Evolutionary conservation across 768 basidiomycete genomes (phyloP).

Genomic region (Boletus huronensis): DNA sequence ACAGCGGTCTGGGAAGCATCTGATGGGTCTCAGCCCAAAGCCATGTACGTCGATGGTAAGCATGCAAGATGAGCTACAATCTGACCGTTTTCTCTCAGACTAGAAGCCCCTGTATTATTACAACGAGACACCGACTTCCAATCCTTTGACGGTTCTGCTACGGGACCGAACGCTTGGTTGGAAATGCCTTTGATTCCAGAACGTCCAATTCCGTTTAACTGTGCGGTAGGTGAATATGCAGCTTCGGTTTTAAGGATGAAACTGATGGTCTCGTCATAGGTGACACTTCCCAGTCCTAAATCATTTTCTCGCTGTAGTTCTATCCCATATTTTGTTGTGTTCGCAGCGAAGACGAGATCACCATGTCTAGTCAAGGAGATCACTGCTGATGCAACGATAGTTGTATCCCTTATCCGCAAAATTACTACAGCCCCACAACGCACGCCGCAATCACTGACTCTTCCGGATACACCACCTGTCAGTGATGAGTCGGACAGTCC

Average conservation of each 20-base stretch:
- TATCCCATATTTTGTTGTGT: constrained; percentile 73
- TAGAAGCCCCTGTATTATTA: constrained; percentile 63
- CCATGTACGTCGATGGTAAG: constrained; percentile 42
- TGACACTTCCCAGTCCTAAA: constrained; percentile 60
- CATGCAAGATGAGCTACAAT: background rate
- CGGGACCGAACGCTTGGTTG: constrained; percentile 54
- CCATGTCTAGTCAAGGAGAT: constrained; percentile 57
- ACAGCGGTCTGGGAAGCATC: constrained; percentile 56
- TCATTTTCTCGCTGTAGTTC: constrained; percentile 58
- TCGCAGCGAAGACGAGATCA: constrained; percentile 60
- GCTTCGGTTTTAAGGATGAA: background rate
- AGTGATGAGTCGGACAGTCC: constrained; percentile 43
- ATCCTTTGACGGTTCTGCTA: constrained; percentile 46
- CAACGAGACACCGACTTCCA: constrained; percentile 60
- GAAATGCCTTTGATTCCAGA: constrained; percentile 66
- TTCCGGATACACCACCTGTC: constrained; percentile 46
- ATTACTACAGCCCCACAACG: constrained; percentile 47
- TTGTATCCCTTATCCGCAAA: constrained; percentile 62
- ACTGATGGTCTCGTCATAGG: constrained; percentile 27
- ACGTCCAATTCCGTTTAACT: constrained; percentile 58
- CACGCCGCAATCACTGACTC: constrained; percentile 40
- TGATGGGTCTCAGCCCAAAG: constrained; percentile 40
- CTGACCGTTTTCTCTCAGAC: constrained; percentile 34
- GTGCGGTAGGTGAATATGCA: constrained; percentile 50
- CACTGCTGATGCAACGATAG: constrained; percentile 65